Conservation (phyloP, 257 asterid genomes). For the Fraxinus americana region DNA sequence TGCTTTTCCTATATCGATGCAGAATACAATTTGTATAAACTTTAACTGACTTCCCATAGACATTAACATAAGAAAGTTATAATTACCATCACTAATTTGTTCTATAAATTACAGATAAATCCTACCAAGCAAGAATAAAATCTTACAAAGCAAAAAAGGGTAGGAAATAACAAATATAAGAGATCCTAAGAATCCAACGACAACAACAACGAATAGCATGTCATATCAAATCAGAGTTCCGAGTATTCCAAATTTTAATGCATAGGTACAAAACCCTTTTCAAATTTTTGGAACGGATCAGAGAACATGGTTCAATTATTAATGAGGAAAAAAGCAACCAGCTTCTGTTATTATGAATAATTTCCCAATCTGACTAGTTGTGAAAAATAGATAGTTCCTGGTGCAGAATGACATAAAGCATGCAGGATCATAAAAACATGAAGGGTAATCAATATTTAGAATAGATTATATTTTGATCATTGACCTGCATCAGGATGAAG, state of each 20-base stretch:
- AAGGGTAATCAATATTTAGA: not conserved
- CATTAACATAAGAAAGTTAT: no score
- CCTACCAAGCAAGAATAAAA: not conserved
- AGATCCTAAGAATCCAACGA: not conserved
- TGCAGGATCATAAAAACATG: not conserved
- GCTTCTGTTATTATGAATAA: not conserved
- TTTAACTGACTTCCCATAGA: not conserved
- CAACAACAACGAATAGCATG: not conserved
- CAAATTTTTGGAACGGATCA: not conserved
- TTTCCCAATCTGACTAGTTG: not conserved
- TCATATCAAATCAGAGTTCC: not conserved
- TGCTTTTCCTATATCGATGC: no score
- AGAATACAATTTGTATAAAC: not conserved
- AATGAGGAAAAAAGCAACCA: not conserved
- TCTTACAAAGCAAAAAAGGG: no score
- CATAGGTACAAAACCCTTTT: not conserved
- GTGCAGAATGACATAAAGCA: not conserved
- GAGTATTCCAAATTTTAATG: not conserved
- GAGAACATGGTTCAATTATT: not conserved
- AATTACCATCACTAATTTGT: not conserved
- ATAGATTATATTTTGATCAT: conserved; percentile 5
- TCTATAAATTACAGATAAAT: no score
- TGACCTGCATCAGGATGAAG: conserved; percentile 98
- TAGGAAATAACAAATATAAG: no score
- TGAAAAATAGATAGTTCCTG: not conserved